Evolutionary conservation across 2,329 filamentous ascomycete genomes (phyloP).

Genomic region (Neofusicoccum laricinum): DNA sequence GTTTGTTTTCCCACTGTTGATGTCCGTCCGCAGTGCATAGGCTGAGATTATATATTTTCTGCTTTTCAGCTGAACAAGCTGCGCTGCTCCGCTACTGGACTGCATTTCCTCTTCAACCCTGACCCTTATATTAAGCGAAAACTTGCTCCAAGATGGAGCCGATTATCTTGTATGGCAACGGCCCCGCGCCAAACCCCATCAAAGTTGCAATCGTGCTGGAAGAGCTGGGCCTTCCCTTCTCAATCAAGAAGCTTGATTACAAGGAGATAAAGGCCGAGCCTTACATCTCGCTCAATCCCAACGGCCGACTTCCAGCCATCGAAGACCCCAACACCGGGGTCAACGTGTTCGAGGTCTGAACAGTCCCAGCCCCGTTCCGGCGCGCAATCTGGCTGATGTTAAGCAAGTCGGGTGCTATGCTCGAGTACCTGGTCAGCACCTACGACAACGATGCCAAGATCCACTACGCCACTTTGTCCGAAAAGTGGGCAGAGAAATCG

Average conservation of each 20-base stretch:
- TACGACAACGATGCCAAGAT: constrained; percentile 43
- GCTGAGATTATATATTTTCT: too few relatives aligned
- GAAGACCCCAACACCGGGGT: constrained; percentile 45
- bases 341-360: constrained; percentile 34
- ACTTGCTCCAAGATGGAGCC: too few relatives aligned
- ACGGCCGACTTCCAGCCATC: constrained; percentile 41
- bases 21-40: too few relatives aligned
- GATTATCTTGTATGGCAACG: too few relatives aligned
- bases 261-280: constrained; percentile 38
- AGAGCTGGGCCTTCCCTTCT: constrained; percentile 42
- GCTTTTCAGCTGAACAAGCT: too few relatives aligned
- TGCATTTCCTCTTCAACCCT: too few relatives aligned
- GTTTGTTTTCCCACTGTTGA: too few relatives aligned
- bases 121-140: too few relatives aligned
- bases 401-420: constrained; percentile 40
- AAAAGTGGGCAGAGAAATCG: constrained; percentile 40
- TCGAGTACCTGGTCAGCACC: constrained; percentile 43
- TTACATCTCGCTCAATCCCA: constrained; percentile 39
- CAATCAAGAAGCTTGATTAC: constrained; percentile 33
- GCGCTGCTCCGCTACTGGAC: too few relatives aligned
- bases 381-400: not conserved
- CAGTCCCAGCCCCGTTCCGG: not conserved
- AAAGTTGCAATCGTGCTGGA: constrained; percentile 39
- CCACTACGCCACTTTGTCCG: constrained; percentile 33
- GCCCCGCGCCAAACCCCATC: too few relatives aligned